phyloP scores from a whole-genome alignment of 1,139 yeast genomes.

The Scheffersomyces parashehatae region DNA sequence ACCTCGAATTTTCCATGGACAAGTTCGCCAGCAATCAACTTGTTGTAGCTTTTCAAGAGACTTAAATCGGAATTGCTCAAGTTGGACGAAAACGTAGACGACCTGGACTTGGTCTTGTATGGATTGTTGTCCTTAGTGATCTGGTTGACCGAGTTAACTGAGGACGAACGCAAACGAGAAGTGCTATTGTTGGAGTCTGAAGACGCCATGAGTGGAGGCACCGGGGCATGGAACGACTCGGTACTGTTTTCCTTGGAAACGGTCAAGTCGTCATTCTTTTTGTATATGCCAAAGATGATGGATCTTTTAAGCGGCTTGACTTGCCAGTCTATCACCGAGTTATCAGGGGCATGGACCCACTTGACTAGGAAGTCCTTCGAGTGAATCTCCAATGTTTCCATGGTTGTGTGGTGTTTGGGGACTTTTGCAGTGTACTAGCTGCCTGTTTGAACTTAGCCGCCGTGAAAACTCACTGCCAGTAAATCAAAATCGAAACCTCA shows the following conservation, averaged over 20 bases:
- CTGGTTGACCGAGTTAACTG: conserved; percentile 40
- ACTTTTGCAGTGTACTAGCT: too few relatives aligned
- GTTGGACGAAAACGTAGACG: conserved; percentile 34
- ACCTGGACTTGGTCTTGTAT: conserved; percentile 37
- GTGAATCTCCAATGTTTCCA: conserved; percentile 89
- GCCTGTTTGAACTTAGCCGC: too few relatives aligned
- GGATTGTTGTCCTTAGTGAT: conserved; percentile 27
- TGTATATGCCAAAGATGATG: conserved; percentile 66
- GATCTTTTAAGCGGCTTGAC: conserved; percentile 82
- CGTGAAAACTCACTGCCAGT: too few relatives aligned
- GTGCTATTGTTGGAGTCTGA: neutral
- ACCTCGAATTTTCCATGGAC: conserved; percentile 65
- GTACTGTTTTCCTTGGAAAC: neutral
- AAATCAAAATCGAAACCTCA: too few relatives aligned
- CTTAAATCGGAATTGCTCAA: conserved; percentile 39
- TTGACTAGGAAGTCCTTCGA: conserved; percentile 86
- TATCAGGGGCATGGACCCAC: conserved; percentile 80
- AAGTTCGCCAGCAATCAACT: conserved; percentile 54
- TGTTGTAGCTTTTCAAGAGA: conserved; percentile 39
- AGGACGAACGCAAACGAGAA: conserved; percentile 30
- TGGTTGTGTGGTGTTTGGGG: conserved; percentile 16
- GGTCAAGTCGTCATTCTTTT: conserved; percentile 32
- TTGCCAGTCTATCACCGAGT: conserved; percentile 72
- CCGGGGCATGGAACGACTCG: conserved; percentile 4
- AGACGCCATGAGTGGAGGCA: neutral